Evolutionary conservation across 2,329 filamentous ascomycete species (phyloP).

Genomic region (Fusarium ramigenum): DNA sequence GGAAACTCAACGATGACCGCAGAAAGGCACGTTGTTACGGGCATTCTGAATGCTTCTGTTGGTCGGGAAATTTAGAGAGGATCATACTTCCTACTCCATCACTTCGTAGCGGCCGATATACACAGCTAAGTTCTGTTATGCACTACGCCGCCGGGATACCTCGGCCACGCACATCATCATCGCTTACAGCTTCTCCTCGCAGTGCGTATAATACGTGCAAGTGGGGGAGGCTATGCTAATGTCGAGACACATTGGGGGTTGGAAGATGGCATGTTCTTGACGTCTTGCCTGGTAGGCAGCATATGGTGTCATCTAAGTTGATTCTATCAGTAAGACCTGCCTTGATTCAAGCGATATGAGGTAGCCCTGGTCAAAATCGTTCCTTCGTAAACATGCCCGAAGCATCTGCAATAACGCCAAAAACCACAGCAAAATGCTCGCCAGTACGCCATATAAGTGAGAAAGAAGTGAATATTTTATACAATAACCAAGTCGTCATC

Average conservation of each 20-base stretch:
- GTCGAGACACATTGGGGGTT: not conserved
- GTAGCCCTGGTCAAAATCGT: conserved; percentile 34
- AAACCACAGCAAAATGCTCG: conserved; percentile 23
- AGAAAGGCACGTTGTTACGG: not conserved
- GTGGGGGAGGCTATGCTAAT: not conserved
- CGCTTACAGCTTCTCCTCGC: not conserved
- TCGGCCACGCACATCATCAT: not conserved
- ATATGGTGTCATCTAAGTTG: not conserved
- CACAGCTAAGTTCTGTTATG: not conserved
- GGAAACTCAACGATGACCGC: not conserved
- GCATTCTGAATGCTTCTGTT: not conserved
- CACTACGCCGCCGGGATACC: conserved; percentile 5
- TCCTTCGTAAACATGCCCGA: conserved; percentile 39
- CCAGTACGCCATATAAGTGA: conserved; percentile 29
- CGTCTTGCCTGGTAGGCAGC: not conserved
- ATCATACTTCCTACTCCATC: not conserved
- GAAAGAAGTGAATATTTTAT: conserved; percentile 37
- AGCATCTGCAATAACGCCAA: conserved; percentile 35
- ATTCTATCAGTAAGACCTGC: conserved; percentile 16
- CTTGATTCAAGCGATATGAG: conserved; percentile 32
- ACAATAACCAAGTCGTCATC: conserved; percentile 64
- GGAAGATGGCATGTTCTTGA: not conserved
- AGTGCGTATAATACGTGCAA: not conserved
- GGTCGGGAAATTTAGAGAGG: not conserved
- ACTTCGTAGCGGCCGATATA: not conserved